Evolutionary conservation across 1,284 basidiomycete genomes (phyloP).

Genomic region (Heliocybe sulcata): DNA sequence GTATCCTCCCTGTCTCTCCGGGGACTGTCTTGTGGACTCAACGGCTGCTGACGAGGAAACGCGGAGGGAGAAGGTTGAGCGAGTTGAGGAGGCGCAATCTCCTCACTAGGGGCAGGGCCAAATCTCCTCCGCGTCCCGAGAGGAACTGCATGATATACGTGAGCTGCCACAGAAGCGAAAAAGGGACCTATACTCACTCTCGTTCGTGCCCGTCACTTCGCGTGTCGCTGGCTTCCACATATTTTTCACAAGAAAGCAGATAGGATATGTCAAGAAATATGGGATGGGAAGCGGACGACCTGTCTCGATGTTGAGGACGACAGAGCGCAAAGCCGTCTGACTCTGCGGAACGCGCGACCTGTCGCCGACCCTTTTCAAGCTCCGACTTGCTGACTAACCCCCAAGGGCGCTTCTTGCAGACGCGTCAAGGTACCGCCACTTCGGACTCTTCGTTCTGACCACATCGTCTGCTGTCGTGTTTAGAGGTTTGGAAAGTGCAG

Average conservation of each 20-base stretch:
- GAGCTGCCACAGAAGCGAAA: constrained; percentile 9
- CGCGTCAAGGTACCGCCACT: background rate
- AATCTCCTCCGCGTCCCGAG: constrained; percentile 83
- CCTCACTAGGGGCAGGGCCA: constrained; percentile 75
- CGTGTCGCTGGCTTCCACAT: constrained; percentile 90
- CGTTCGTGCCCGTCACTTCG: constrained; percentile 79
- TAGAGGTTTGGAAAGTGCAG: too few species aligned
- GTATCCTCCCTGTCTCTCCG: constrained; percentile 51
- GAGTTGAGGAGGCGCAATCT: constrained; percentile 67
- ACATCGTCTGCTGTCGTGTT: background rate
- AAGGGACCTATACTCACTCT: constrained; percentile 38
- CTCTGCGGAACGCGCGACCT: background rate
- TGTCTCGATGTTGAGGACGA: background rate
- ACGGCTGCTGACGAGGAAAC: constrained; percentile 59
- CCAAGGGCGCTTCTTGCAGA: constrained; percentile 1
- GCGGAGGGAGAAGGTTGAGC: constrained; percentile 82
- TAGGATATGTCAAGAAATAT: constrained; percentile 12
- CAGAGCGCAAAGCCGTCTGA: background rate
- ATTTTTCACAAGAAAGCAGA: constrained; percentile 29
- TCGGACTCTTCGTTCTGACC: background rate
- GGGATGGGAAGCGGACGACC: background rate
- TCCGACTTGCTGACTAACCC: constrained; percentile 16
- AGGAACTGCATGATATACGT: constrained; percentile 42
- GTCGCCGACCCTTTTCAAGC: constrained; percentile 11
- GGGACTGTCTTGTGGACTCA: constrained; percentile 40